Evolutionary conservation across 1,284 basidiomycete genomes (phyloP).

Genomic region (Moniliella sp.): DNA sequence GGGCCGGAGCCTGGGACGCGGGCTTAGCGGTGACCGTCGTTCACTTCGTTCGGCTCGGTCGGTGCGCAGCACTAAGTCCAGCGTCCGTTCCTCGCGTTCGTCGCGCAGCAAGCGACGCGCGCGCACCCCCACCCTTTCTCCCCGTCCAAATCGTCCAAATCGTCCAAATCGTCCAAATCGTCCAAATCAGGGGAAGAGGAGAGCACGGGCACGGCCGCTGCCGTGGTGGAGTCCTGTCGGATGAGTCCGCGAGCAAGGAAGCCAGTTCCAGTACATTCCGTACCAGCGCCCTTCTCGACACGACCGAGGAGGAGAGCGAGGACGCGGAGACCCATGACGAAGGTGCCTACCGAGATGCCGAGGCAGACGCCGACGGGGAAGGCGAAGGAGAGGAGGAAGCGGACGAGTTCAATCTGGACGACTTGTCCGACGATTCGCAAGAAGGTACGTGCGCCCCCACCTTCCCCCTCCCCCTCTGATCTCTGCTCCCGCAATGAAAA

Average conservation of each 20-base stretch:
- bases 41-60: neutral
- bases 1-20: neutral
- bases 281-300: neutral
- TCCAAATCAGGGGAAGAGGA: too few relatives aligned
- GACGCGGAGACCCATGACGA: slow-evolving; percentile 34
- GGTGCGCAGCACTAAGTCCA: neutral
- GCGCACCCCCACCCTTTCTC: neutral
- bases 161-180: slow-evolving; percentile 41
- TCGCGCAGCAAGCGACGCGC: neutral
- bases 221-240: neutral
- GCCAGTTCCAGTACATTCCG: neutral
- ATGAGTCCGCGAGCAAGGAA: neutral
- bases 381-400: slow-evolving; percentile 15
- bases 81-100: neutral
- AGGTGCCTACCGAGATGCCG: slow-evolving; percentile 21
- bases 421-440: slow-evolving; percentile 5
- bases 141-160: too few relatives aligned
- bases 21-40: too few relatives aligned
- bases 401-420: slow-evolving; percentile 13
- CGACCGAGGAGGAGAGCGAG: slow-evolving; percentile 48
- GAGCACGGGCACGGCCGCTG: too few relatives aligned
- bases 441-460: slow-evolving; percentile 15
- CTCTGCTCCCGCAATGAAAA: slow-evolving; percentile 1
- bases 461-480: slow-evolving; percentile 22
- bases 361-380: slow-evolving; percentile 15